Evolutionary conservation across 2,329 filamentous ascomycete species (phyloP).

Genomic region (Phialophora verrucosa): DNA sequence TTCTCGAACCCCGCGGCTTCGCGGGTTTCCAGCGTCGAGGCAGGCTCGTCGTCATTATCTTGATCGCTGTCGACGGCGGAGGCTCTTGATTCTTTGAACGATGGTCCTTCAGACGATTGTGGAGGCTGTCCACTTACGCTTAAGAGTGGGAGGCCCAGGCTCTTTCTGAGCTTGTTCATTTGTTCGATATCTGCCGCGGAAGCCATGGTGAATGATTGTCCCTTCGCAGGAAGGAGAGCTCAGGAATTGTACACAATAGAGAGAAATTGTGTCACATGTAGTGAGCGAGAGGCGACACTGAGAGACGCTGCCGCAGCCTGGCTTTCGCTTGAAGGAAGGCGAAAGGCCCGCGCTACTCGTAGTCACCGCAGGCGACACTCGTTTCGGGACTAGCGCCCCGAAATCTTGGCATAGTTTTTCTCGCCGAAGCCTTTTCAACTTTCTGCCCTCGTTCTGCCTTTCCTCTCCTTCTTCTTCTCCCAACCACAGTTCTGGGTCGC

Average conservation of each 20-base stretch:
- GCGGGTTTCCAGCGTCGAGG: conserved; percentile 79
- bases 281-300: background rate
- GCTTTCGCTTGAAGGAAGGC: too few species aligned
- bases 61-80: conserved; percentile 49
- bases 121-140: conserved; percentile 37
- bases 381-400: background rate
- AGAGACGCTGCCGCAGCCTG: too few species aligned
- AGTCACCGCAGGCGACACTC: too few species aligned
- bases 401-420: conserved; percentile 17
- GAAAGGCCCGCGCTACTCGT: too few species aligned
- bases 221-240: background rate
- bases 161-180: conserved; percentile 42
- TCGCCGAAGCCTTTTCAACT: background rate
- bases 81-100: conserved; percentile 57
- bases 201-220: conserved; percentile 32
- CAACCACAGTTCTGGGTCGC: conserved; percentile 31
- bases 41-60: conserved; percentile 68
- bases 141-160: conserved; percentile 39
- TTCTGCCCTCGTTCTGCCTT: background rate
- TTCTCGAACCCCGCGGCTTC: conserved; percentile 52
- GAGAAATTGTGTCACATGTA: background rate
- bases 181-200: conserved; percentile 38
- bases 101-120: conserved; percentile 52
- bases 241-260: background rate
- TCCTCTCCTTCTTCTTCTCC: conserved; percentile 12